phyloP scores from a whole-genome alignment of 495 filamentous ascomycete genomes.

The Achaetomiella virescens region DNA sequence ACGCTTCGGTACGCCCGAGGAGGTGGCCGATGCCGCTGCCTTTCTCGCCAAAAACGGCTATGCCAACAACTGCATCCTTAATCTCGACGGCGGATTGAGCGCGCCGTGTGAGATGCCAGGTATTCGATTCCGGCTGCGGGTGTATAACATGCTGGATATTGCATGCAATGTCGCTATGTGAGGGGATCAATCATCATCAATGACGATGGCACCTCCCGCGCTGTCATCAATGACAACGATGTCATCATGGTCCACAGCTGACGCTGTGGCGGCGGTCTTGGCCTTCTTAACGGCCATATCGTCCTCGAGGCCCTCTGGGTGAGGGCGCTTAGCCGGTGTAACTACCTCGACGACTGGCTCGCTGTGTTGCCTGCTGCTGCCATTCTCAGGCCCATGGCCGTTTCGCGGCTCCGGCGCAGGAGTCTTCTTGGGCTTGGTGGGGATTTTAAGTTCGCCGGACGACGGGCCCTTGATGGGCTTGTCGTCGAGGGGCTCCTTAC shows the following conservation, averaged over 20 bases:
- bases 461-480: constrained; percentile 36
- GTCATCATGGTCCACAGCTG: constrained; percentile 36
- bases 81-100: constrained; percentile 79
- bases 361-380: constrained; percentile 20
- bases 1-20: constrained; percentile 60
- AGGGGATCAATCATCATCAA: constrained; percentile 55
- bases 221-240: constrained; percentile 51
- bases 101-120: constrained; percentile 3
- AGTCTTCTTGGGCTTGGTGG: constrained; percentile 38
- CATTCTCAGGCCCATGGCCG: constrained; percentile 21
- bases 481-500: constrained; percentile 29
- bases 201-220: constrained; percentile 59
- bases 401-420: constrained; percentile 26
- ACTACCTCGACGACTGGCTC: constrained; percentile 18
- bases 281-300: constrained; percentile 35
- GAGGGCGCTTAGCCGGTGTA: constrained; percentile 32
- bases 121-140: constrained; percentile 30
- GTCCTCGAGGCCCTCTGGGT: constrained; percentile 27
- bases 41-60: constrained; percentile 76
- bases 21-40: constrained; percentile 73
- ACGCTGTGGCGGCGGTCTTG: constrained; percentile 27
- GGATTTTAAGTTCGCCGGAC: constrained; percentile 36
- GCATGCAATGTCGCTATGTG: too few relatives aligned
- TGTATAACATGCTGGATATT: constrained; percentile 28
- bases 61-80: constrained; percentile 77